Evolutionary conservation across 352 stramenopile genomes (phyloP).

Genomic region (Phytophthora quininea): DNA sequence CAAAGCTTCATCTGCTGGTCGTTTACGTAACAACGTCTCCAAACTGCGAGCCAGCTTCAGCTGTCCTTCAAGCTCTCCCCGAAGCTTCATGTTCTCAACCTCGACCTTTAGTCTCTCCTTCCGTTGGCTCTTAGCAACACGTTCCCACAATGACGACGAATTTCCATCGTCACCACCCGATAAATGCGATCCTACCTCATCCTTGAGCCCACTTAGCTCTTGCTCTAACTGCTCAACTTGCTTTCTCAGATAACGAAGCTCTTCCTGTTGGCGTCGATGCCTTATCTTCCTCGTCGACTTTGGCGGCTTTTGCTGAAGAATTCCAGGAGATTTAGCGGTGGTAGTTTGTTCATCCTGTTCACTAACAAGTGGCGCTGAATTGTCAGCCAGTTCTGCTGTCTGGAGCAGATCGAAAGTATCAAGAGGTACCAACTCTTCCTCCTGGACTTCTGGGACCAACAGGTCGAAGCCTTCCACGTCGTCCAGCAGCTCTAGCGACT

Average conservation of each 20-base stretch:
- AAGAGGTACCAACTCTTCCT: not conserved
- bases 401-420: not conserved
- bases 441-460: not conserved
- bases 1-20: slow-evolving; percentile 9
- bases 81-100: slow-evolving; percentile 35
- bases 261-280: slow-evolving; percentile 31
- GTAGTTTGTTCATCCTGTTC: slow-evolving; percentile 9
- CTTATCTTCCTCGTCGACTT: slow-evolving; percentile 11
- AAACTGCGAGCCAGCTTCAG: slow-evolving; percentile 35
- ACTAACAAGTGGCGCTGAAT: not conserved
- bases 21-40: slow-evolving; percentile 36
- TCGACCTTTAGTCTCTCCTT: slow-evolving; percentile 24
- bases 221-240: slow-evolving; percentile 36
- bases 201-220: slow-evolving; percentile 22
- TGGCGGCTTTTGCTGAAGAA: not conserved
- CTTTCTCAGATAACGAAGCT: slow-evolving; percentile 35
- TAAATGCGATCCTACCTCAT: not conserved
- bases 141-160: slow-evolving; percentile 27
- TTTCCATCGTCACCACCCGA: not conserved
- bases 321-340: not conserved
- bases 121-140: slow-evolving; percentile 31
- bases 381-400: not conserved
- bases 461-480: slow-evolving; percentile 16
- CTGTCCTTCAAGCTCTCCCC: slow-evolving; percentile 28
- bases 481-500: slow-evolving; percentile 17